A percentile compares a stretch with the other conserved stretches of the same genome.
These are phyloP conservation scores for Exserohilum turcica DNA, from an alignment of 2,329 filamentous ascomycete species.

Conservation along the genomic window DNA sequence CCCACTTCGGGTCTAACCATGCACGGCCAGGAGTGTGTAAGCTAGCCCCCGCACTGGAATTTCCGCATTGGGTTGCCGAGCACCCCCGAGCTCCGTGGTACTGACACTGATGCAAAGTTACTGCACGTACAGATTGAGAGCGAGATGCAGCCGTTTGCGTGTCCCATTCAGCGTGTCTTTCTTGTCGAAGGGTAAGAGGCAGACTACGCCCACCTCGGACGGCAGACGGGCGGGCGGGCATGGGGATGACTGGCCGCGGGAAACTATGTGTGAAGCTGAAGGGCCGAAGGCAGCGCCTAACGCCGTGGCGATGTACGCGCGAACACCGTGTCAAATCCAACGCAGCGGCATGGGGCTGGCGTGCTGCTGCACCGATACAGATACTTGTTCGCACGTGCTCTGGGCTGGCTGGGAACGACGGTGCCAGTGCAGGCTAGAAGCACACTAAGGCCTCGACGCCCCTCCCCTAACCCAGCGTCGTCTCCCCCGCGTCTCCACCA, in stretches of 20 bases:
- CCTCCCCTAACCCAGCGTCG: neutral
- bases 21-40: neutral
- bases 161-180: too few relatives aligned
- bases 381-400: neutral
- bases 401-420: too few relatives aligned
- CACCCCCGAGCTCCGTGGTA: neutral
- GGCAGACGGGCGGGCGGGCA: neutral
- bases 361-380: too few relatives aligned
- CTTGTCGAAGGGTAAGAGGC: too few relatives aligned
- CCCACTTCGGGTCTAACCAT: conserved; percentile 15
- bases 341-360: too few relatives aligned
- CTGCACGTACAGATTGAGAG: too few relatives aligned
- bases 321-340: neutral
- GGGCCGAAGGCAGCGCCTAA: neutral
- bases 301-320: neutral
- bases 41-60: neutral
- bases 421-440: neutral
- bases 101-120: too few relatives aligned
- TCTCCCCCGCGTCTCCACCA: conserved; percentile 8
- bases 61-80: neutral
- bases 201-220: neutral
- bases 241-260: neutral
- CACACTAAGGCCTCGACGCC: conserved; percentile 7
- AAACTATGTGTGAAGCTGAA: neutral
- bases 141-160: neutral